Conservation (phyloP, 805 yeast genomes). For the Candida vartiovaarae region DNA sequence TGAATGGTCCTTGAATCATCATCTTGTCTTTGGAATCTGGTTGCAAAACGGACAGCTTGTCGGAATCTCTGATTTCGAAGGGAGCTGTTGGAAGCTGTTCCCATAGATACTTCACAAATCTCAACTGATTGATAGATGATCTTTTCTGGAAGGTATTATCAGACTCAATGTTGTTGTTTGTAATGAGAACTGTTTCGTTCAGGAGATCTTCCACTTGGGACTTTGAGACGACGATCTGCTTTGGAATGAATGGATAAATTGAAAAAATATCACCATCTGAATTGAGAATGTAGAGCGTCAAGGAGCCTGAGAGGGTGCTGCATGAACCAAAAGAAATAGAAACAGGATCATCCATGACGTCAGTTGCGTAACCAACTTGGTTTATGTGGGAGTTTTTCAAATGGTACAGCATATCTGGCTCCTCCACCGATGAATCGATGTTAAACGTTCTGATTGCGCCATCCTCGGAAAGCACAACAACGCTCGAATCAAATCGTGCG, state of each 20-base stretch:
- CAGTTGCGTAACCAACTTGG: constrained; percentile 15
- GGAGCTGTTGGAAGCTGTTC: constrained; percentile 18
- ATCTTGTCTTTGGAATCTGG: constrained; percentile 11
- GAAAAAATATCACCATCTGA: constrained; percentile 53
- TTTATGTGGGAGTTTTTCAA: constrained; percentile 14
- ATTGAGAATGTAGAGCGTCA: constrained; percentile 47
- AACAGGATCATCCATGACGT: constrained; percentile 16
- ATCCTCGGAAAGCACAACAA: constrained; percentile 35
- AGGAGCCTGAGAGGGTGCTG: constrained; percentile 28
- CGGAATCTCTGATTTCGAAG: constrained; percentile 17
- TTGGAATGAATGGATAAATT: constrained; percentile 60
- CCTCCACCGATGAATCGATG: constrained; percentile 22
- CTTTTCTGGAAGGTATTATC: constrained; percentile 2
- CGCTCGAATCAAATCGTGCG: constrained; percentile 35
- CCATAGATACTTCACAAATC: constrained; percentile 29
- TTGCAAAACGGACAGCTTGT: constrained; percentile 17
- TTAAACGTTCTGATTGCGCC: constrained; percentile 30
- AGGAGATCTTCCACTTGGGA: constrained; percentile 26
- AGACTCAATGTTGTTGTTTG: constrained; percentile 22
- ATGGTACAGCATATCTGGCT: constrained; percentile 18
- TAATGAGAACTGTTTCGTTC: constrained; percentile 26
- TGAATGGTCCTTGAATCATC: constrained; percentile 46
- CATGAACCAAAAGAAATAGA: constrained; percentile 22
- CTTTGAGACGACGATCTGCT: constrained; percentile 30
- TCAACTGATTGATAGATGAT: constrained; percentile 28